A percentile compares a stretch with the other conserved stretches of the same genome.
phyloP scores from a whole-genome alignment of 305 asterid species.

The Fraxinus sp. region DNA sequence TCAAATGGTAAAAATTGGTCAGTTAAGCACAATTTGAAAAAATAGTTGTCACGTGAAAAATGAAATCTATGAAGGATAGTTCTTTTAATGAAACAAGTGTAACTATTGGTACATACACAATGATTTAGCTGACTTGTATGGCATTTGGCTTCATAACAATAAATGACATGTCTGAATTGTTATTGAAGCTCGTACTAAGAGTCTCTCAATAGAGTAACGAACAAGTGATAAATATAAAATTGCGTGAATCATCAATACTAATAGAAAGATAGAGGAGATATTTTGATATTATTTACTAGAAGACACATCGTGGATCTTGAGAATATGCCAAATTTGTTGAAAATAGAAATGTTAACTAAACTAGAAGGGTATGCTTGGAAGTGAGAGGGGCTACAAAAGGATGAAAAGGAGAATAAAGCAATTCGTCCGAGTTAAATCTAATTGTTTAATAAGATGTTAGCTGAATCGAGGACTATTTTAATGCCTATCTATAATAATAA shows the following conservation, averaged over 20 bases:
- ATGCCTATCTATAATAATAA: neutral
- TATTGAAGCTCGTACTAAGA: neutral
- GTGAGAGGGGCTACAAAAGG: neutral
- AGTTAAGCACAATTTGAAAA: neutral
- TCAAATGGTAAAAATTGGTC: neutral
- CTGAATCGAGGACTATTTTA: neutral
- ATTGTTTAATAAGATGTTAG: neutral
- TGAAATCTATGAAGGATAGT: neutral
- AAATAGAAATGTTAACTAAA: neutral
- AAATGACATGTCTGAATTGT: neutral
- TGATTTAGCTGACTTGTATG: neutral
- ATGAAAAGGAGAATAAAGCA: neutral
- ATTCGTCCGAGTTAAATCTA: neutral
- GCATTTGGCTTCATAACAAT: neutral
- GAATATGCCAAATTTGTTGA: neutral
- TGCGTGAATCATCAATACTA: neutral
- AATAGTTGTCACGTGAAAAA: neutral
- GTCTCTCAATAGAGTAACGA: neutral
- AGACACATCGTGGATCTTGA: neutral
- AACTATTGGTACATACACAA: neutral
- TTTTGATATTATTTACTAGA: neutral
- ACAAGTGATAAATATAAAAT: neutral
- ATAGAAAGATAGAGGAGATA: neutral
- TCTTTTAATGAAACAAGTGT: neutral
- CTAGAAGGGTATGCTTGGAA: neutral